Evolutionary conservation across 257 asterid genomes (phyloP), one percentile per base, ranked within the genome.

Genomic region (Solanum virginianum): DNA sequence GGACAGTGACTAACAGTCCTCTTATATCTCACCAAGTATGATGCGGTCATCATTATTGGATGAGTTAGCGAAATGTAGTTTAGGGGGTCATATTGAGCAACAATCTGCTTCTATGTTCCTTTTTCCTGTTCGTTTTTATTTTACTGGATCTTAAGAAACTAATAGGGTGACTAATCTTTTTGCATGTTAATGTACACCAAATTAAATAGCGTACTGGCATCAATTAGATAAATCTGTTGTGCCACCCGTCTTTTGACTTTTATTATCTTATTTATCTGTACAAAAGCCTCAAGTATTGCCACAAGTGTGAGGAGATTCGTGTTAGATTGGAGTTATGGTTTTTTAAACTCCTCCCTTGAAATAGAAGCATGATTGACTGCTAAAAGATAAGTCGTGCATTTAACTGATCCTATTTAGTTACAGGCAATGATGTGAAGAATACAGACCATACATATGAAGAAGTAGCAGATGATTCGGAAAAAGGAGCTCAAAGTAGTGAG

Each of bases 391-490:
- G 24, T 49, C 7, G 18, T 53, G 29, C 82, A 20, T 47, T 24
- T 84, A 45, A 4, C 16, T 83, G 24, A 59, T 49, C 56, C 74
- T 82, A 14, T 84, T 83, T 57, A 55, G 85, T 81, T 88, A 32
- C 93, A 94, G 99, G 93, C 16, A 92, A 85, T 91, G 94, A 91
- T 57, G 86, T 87, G 82, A 93, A 91, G 88, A 91, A 63, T 53
- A 84, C 88, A 43, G 95, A 92, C 47, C 66, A 88, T 45, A 85
- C 88, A 84, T 68, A 86, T 85, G 98, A 91, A 88, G 92, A 89
- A 75, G 90, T 84, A 71, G 8, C 54, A 54, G 90, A 91, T 69
- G 91, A 86, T 85, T 56, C 87, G 2, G 93, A 87, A 85, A 91
- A 88, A 84, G 92, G 92, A 85, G 87, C 80, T 82, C 88, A 39